These are phyloP conservation scores for Papiliotrema laurentii DNA, from an alignment of 1,284 basidiomycete genomes.

Conservation along the genomic window DNA sequence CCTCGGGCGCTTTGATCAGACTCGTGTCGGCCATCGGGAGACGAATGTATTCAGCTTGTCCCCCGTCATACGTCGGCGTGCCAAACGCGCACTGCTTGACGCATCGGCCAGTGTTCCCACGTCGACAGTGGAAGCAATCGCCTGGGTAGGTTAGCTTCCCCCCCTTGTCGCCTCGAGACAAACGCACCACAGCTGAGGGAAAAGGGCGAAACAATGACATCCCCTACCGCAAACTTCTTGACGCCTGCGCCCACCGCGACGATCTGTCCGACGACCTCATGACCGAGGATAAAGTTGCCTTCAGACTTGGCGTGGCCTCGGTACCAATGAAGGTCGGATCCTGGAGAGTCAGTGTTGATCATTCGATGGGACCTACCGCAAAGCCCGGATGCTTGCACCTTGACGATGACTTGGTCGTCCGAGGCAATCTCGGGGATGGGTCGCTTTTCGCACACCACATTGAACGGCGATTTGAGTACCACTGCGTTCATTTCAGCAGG, in stretches of 20 bases:
- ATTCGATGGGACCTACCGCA: slow-evolving; percentile 28
- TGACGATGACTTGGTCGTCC: slow-evolving; percentile 35
- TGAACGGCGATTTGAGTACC: slow-evolving; percentile 26
- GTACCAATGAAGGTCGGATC: slow-evolving; percentile 77
- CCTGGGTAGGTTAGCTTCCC: not conserved
- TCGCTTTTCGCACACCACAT: slow-evolving; percentile 30
- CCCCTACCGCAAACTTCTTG: slow-evolving; percentile 63
- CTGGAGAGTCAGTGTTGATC: slow-evolving; percentile 51
- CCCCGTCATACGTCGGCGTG: not conserved
- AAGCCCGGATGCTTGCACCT: slow-evolving; percentile 30
- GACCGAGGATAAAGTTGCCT: slow-evolving; percentile 55
- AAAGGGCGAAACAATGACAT: slow-evolving; percentile 83
- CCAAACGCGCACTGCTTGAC: not conserved
- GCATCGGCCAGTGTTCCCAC: slow-evolving; percentile 1
- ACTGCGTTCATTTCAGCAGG: slow-evolving; percentile 38
- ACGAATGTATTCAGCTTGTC: slow-evolving; percentile 78
- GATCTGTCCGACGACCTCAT: slow-evolving; percentile 79
- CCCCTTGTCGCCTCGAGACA: not conserved
- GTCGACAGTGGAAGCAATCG: not conserved
- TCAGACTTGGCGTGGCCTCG: slow-evolving; percentile 54
- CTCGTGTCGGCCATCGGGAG: slow-evolving; percentile 56
- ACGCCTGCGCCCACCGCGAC: slow-evolving; percentile 67
- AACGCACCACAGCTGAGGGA: slow-evolving; percentile 74
- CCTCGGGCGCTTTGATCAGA: slow-evolving; percentile 44
- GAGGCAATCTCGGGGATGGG: slow-evolving; percentile 27